These are phyloP conservation scores for Aspergillus sergii DNA, from an alignment of 2,329 filamentous ascomycete species.

Conservation along the genomic window DNA sequence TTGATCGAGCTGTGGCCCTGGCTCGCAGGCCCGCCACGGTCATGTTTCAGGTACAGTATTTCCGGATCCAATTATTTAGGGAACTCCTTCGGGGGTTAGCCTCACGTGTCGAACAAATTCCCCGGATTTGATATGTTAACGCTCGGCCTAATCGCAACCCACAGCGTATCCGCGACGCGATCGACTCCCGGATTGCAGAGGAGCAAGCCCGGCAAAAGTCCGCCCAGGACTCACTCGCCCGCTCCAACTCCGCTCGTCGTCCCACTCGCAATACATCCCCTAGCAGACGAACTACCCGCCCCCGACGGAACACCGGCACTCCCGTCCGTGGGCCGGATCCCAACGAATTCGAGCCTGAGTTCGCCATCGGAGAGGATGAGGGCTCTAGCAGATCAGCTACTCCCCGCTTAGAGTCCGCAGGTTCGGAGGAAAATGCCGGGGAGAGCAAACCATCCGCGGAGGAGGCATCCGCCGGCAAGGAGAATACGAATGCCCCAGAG, in stretches of 20 bases:
- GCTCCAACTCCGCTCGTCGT: slow-evolving; percentile 49
- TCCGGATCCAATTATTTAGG: slow-evolving; percentile 3
- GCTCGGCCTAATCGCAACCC: too few species aligned
- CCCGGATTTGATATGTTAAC: slow-evolving; percentile 4
- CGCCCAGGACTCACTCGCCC: slow-evolving; percentile 45
- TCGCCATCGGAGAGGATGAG: slow-evolving; percentile 83
- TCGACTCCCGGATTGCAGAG: slow-evolving; percentile 85
- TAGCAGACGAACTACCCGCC: slow-evolving; percentile 32
- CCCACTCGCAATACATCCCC: slow-evolving; percentile 31
- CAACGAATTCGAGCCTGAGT: slow-evolving; percentile 82
- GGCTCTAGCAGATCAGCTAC: slow-evolving; percentile 64
- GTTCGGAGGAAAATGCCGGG: slow-evolving; percentile 25
- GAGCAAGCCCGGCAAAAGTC: slow-evolving; percentile 79
- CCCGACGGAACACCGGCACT: slow-evolving; percentile 38
- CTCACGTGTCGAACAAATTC: slow-evolving; percentile 1
- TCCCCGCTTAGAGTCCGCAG: slow-evolving; percentile 53
- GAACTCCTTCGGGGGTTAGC: not conserved
- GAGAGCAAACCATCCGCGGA: slow-evolving; percentile 26
- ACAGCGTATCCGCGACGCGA: slow-evolving; percentile 79
- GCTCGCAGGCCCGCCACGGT: slow-evolving; percentile 26
- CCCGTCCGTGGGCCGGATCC: slow-evolving; percentile 72
- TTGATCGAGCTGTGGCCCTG: slow-evolving; percentile 19
- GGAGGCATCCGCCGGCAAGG: slow-evolving; percentile 22
- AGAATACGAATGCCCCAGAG: slow-evolving; percentile 22
- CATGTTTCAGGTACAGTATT: slow-evolving; percentile 35